Base-by-base conservation (phyloP, 495 filamentous ascomycete genomes). In the Aeminium ludgeri region DNA sequence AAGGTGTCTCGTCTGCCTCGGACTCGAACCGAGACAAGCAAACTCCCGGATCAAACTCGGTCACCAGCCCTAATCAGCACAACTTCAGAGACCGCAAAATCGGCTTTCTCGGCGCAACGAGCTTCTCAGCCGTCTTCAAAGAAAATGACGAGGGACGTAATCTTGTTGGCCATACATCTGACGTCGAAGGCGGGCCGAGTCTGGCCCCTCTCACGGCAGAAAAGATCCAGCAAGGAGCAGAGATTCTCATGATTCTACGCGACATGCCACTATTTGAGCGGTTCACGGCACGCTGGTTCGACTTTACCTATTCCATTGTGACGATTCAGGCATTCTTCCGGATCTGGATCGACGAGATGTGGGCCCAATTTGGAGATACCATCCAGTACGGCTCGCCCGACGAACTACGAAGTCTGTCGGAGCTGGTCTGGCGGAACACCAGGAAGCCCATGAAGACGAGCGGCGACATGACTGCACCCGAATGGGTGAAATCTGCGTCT, bases 401-500 rank as follows among this genome's bases (percentile, higher is more conserved):
- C 3, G 36, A 47, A 20, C 40, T 60, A 1, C 17, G 41, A 4
- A 27, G 38, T 6, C 47, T 60, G 19, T 59, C 58, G 20, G 44
- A 54, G 23, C 45, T 47, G 13, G 40, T 60, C 11, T 60, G 56
- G 56, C 39, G 39, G 12, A 60, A 60, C 35, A 59, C 58, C 0
- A 7, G 43, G 6, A 53, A 41, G 23, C 49, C 54, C 12, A 52
- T 42, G 35, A 36, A 43, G 7, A 38, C 55, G 6, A 43, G 59
- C 34, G 45, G 51, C 5, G 18, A 49, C 25, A 57, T 52, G 23
- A 45, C 54, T 6, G 44, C 58, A 1, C 27, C 35, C 15, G 51
- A 59, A 31, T 61, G 58, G 44, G 48, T 44, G 28, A 46, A 38
- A 17, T 34, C 34, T 1, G 44, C 48, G 13, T 43, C 65, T 0